Evolutionary conservation across 306 rosid genomes (phyloP), one percentile per base, ranked within the genome.

Genomic region (Sechiopsis laciniata): DNA sequence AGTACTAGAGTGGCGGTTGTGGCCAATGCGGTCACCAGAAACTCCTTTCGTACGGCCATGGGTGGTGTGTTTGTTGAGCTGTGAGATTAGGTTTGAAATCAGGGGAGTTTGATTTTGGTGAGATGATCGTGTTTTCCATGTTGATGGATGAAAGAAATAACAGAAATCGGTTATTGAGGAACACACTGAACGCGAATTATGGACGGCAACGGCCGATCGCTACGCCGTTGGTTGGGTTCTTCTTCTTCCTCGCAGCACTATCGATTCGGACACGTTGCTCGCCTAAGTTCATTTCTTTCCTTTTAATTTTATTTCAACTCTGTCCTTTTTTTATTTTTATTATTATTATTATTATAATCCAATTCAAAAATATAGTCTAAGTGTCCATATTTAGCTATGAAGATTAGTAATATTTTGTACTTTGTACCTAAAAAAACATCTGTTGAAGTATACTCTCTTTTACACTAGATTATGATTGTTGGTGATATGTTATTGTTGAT

Each of bases 1-100:
- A 58, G 76, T 0, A 81, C 68, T 45, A 81, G 79, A 2, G 82
- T 42, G 6, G 85, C 68, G 0, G 83, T 50, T 13, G 91, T 15
- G 72, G 80, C 74, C 75, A 86, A 10, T 8, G 74, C 55, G 11
- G 81, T 82, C 51, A 59, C 72, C 75, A 79, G 82, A 81, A 82
- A 75, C 68, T 73, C 59, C 86, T 82, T 76, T 3, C 70, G 50
- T 14, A 35, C 29, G 51, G 51, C 77, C 88, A 87, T 87, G 61
- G 35, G 62, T 75, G 42, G 71, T 10, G 52, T 64, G 45, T 37
- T 64, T 32, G 52, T 64, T 32, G 48, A 26, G 29, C 7, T 6
- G 46, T 13, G 1, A 3, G 46, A 3, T 15, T 62, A 2, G 50
- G 37, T 32, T 32, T 62, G 16, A 62, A 3, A 62, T 62, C 7